phyloP scores from a whole-genome alignment of 257 asterid species.

The Solanum sejunctum region DNA sequence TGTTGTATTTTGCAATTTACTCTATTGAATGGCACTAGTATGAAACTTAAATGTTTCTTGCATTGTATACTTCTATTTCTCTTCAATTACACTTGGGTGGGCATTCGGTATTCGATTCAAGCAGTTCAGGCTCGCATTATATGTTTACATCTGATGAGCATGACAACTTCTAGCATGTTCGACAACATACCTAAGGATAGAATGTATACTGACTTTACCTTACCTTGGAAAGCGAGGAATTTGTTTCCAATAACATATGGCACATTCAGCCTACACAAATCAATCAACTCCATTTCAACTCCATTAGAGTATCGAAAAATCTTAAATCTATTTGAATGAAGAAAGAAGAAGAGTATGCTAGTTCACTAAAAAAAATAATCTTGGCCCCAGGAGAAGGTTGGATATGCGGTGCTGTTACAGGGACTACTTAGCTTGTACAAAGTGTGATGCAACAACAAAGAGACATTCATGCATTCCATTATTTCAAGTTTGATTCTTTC shows the following conservation, averaged over 20 bases:
- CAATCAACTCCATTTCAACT: not conserved
- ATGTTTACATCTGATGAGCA: not conserved
- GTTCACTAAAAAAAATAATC: not conserved
- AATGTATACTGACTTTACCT: too few relatives aligned
- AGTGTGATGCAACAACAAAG: not conserved
- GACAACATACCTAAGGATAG: not conserved
- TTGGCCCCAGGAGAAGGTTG: not conserved
- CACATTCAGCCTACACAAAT: not conserved
- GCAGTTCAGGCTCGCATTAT: not conserved
- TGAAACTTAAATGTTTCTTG: too few relatives aligned
- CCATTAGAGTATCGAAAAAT: not conserved
- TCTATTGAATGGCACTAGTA: too few relatives aligned
- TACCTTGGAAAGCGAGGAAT: too few relatives aligned
- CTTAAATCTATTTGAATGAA: not conserved
- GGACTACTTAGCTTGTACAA: not conserved
- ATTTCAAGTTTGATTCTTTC: not conserved
- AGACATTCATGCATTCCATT: not conserved
- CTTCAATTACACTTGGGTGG: too few relatives aligned
- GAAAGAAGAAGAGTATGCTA: not conserved
- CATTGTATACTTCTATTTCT: too few relatives aligned
- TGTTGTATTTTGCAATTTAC: too few relatives aligned
- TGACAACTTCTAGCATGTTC: not conserved
- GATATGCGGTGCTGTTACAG: not conserved
- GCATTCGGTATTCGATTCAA: too few relatives aligned
- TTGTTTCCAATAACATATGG: not conserved